phyloP scores from a whole-genome alignment of 768 basidiomycete species.

The Floccularia luteovirens region DNA sequence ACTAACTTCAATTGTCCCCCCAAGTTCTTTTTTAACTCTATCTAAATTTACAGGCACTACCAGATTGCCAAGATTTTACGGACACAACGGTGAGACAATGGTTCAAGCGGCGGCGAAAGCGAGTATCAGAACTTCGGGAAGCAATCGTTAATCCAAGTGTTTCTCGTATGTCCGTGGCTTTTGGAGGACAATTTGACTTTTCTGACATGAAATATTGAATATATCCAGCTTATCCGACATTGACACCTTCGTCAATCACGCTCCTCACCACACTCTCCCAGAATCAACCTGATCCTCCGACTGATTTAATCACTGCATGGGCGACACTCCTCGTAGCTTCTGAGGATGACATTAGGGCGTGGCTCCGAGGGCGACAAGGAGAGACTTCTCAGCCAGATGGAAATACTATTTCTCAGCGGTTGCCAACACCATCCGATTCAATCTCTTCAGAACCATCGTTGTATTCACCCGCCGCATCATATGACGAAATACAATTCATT shows the following conservation, averaged over 20 bases:
- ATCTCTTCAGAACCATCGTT: conserved; percentile 6
- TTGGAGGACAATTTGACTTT: too few species aligned
- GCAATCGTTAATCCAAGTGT: too few species aligned
- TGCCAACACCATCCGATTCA: conserved; percentile 14
- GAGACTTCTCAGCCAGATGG: background rate
- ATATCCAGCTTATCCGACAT: conserved; percentile 12
- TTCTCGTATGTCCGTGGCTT: too few species aligned
- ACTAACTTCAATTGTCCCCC: too few species aligned
- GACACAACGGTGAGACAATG: too few species aligned
- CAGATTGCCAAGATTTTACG: too few species aligned
- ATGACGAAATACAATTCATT: too few species aligned
- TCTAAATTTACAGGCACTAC: too few species aligned
- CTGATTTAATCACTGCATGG: conserved; percentile 21
- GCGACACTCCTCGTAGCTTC: conserved; percentile 16
- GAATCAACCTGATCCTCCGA: conserved; percentile 14
- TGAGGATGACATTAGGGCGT: conserved; percentile 13
- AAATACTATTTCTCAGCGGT: conserved; percentile 1
- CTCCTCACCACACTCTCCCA: conserved; percentile 15
- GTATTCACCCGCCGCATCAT: too few species aligned
- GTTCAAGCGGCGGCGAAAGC: conserved; percentile 12
- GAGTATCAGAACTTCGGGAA: too few species aligned
- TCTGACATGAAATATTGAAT: conserved; percentile 1
- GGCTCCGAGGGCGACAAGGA: conserved; percentile 11
- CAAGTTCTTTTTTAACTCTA: too few species aligned
- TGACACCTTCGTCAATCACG: conserved; percentile 12